Percentiles rank a stretch among this genome's conserved stretches.
Conservation (phyloP, 1,139 yeast species). For the Geotrichum candidum region DNA sequence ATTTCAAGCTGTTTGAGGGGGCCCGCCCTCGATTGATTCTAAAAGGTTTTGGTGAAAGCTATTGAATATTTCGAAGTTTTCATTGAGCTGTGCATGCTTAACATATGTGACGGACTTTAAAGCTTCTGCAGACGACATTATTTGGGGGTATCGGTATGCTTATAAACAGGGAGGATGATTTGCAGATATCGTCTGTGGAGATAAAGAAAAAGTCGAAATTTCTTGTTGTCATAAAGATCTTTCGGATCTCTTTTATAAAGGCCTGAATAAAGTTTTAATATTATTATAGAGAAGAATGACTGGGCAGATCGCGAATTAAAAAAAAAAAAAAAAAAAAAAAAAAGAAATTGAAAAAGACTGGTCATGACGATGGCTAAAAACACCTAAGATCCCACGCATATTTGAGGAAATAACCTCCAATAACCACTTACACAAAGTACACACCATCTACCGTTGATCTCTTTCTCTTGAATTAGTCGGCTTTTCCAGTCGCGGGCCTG, state of each 20-base stretch:
- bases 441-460: not conserved
- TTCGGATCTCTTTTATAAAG: not conserved
- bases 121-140: conserved; percentile 5
- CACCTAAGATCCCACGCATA: too few relatives aligned
- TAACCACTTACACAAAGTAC: not conserved
- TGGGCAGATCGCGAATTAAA: not conserved
- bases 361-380: not conserved
- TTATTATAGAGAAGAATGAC: not conserved
- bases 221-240: not conserved
- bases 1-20: conserved; percentile 6
- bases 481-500: conserved; percentile 58
- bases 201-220: not conserved
- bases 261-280: not conserved
- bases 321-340: too few relatives aligned
- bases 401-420: too few relatives aligned
- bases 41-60: conserved; percentile 4
- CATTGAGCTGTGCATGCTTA: conserved; percentile 15
- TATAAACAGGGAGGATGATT: not conserved
- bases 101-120: conserved; percentile 15
- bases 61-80: conserved; percentile 9
- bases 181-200: not conserved
- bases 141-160: not conserved
- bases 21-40: conserved; percentile 4
- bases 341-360: not conserved
- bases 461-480: conserved; percentile 39